Evolutionary conservation across 2,329 filamentous ascomycete species (phyloP).

Genomic region (Penicillium vulpinum): DNA sequence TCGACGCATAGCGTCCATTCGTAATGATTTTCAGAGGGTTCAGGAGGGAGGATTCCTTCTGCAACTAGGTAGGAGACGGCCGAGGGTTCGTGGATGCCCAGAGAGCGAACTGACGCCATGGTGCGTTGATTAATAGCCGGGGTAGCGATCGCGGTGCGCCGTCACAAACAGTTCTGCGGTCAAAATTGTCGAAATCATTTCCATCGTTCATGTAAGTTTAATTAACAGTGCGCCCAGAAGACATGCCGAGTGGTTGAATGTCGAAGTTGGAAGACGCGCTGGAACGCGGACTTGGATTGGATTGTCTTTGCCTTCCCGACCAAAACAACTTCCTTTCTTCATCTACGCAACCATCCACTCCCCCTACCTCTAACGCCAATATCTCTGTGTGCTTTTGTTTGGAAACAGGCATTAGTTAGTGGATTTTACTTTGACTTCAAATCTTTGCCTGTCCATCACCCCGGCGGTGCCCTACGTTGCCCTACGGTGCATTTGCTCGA

Average conservation of each 20-base stretch:
- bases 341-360: constrained; percentile 15
- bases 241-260: constrained; percentile 17
- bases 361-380: constrained; percentile 3
- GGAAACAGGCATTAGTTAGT: neutral
- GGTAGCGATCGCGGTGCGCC: constrained; percentile 20
- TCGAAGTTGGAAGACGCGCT: constrained; percentile 29
- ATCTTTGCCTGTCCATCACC: neutral
- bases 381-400: neutral
- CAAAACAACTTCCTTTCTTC: constrained; percentile 31
- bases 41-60: constrained; percentile 71
- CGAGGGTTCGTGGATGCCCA: constrained; percentile 86
- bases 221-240: constrained; percentile 3
- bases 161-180: constrained; percentile 23
- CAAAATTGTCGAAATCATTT: constrained; percentile 25
- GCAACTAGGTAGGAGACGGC: constrained; percentile 79
- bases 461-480: constrained; percentile 16
- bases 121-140: constrained; percentile 29
- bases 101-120: constrained; percentile 89
- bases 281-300: constrained; percentile 29
- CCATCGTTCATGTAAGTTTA: constrained; percentile 28
- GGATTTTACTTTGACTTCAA: neutral
- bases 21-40: constrained; percentile 66
- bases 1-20: constrained; percentile 67
- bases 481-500: constrained; percentile 20
- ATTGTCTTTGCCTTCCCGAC: constrained; percentile 18